phyloP scores from a whole-genome alignment of 2,329 filamentous ascomycete species.

The Periconia sp. region DNA sequence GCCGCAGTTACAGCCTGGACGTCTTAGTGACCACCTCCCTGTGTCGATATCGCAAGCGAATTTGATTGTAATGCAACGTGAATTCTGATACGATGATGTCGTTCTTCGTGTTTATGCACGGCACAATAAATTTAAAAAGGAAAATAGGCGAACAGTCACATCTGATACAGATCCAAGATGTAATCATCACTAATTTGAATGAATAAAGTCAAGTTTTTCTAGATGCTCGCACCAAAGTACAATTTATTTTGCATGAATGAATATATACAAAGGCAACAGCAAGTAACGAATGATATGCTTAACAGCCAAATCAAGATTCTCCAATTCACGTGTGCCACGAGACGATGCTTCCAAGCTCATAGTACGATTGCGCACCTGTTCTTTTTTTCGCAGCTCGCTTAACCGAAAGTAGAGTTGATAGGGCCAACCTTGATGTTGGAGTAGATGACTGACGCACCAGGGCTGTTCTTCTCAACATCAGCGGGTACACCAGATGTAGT shows the following conservation, averaged over 20 bases:
- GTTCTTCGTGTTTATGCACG: too few relatives aligned
- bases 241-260: neutral
- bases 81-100: too few relatives aligned
- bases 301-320: neutral
- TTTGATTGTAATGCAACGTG: too few relatives aligned
- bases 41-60: too few relatives aligned
- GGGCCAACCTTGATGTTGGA: conserved; percentile 28
- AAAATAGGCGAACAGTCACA: neutral
- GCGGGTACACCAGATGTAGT: conserved; percentile 17
- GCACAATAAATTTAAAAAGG: too few relatives aligned
- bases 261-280: neutral
- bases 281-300: neutral
- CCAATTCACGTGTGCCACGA: neutral
- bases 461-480: conserved; percentile 13
- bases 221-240: neutral
- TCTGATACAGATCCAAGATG: too few relatives aligned
- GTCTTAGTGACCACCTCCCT: too few relatives aligned
- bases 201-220: neutral
- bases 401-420: conserved; percentile 19
- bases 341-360: neutral
- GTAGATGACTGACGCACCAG: conserved; percentile 18
- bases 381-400: neutral
- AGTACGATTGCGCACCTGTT: neutral
- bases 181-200: too few relatives aligned
- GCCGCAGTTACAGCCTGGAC: too few relatives aligned